Evolutionary conservation across 306 rosid genomes (phyloP).

Genomic region (Cucumis cinereus): DNA sequence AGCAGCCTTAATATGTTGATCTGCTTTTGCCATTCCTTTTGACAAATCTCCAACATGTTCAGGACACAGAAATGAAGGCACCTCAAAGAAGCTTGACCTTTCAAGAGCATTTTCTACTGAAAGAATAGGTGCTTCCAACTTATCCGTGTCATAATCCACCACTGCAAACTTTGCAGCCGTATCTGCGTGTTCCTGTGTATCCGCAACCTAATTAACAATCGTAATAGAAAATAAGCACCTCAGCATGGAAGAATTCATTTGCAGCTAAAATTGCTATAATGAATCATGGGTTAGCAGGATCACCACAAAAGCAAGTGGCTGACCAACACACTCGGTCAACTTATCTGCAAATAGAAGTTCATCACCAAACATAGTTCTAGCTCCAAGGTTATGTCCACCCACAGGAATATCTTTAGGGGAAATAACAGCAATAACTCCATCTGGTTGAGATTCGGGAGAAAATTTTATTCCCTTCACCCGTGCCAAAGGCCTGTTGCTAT

Average conservation of each 20-base stretch:
- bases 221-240: not conserved
- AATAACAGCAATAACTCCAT: conserved; percentile 42
- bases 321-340: conserved; percentile 56
- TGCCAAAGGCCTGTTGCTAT: conserved; percentile 68
- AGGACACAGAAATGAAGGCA: conserved; percentile 55
- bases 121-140: conserved; percentile 54
- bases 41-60: conserved; percentile 62
- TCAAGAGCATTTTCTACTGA: conserved; percentile 73
- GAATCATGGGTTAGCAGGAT: conserved; percentile 14
- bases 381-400: conserved; percentile 62
- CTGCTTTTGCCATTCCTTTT: conserved; percentile 84
- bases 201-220: conserved; percentile 58
- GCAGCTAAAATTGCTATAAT: not conserved
- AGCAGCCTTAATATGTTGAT: conserved; percentile 56
- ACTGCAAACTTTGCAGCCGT: conserved; percentile 48
- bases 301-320: conserved; percentile 76
- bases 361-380: conserved; percentile 41
- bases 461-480: conserved; percentile 45
- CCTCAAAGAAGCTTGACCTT: conserved; percentile 59
- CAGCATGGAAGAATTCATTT: not conserved
- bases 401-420: conserved; percentile 63
- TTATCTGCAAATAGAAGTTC: conserved; percentile 75
- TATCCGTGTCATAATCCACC: conserved; percentile 54
- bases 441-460: conserved; percentile 23
- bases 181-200: conserved; percentile 80